Evolutionary conservation across 306 rosid species (phyloP).

Genomic region (Trifolium fragiferum): DNA sequence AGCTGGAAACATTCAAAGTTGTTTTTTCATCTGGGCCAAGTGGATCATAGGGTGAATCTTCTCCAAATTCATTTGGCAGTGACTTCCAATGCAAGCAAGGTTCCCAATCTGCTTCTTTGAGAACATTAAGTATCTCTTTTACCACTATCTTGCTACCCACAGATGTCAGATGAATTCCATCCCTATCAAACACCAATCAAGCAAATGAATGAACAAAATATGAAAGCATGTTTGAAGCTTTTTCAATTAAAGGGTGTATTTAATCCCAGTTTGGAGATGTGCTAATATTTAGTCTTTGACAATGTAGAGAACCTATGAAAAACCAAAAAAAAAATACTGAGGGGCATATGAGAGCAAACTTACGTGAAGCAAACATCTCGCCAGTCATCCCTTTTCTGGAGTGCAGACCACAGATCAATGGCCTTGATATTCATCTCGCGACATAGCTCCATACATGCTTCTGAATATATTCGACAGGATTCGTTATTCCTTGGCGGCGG

Average conservation of each 20-base stretch:
- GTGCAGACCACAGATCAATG: constrained; percentile 65
- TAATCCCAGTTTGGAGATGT: no score
- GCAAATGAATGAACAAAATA: neutral
- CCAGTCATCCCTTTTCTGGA: constrained; percentile 72
- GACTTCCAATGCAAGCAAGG: constrained; percentile 64
- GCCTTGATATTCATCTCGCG: constrained; percentile 62
- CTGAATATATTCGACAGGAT: constrained; percentile 65
- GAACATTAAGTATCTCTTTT: constrained; percentile 62
- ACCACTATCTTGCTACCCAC: constrained; percentile 74
- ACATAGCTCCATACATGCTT: constrained; percentile 72
- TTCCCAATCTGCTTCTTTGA: constrained; percentile 74
- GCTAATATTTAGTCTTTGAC: no score
- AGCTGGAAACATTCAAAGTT: constrained; percentile 21
- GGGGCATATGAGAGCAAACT: constrained; percentile 36
- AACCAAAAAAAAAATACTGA: no score
- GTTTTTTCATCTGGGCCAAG: constrained; percentile 43
- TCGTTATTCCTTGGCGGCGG: constrained; percentile 52
- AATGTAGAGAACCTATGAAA: no score
- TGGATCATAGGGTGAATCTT: constrained; percentile 55
- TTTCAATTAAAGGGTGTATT: neutral
- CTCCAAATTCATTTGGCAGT: constrained; percentile 62
- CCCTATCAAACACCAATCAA: constrained; percentile 50
- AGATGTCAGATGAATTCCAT: constrained; percentile 72
- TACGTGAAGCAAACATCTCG: constrained; percentile 66
- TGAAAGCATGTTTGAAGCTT: neutral